Evolutionary conservation across 2,329 filamentous ascomycete genomes (phyloP), one percentile per base, ranked within the genome.

Genomic region (Leptographium radiaticola): DNA sequence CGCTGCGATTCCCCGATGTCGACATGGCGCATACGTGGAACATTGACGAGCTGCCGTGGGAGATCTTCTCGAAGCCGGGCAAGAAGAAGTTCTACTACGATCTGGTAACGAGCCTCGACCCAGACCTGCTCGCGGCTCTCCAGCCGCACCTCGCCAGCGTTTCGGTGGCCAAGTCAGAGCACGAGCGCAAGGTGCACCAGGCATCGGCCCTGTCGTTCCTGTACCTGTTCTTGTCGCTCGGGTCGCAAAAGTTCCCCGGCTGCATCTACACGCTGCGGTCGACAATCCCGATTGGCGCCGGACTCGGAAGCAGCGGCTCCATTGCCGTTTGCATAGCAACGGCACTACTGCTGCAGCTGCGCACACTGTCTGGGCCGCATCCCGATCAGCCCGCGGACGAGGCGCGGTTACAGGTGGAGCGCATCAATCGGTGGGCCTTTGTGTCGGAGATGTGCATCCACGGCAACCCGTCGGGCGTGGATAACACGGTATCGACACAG

Each of bases 71-170:
- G 25, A 78, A 84, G 20, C 82, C 89, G 0, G 78, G 77, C 34
- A 95, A 94, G 74, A 96, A 95, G 73, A 95, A 93, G 73, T 87
- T 84, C 63, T 97, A 97, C 72, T 95, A 95, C 70, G 88, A 93
- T 60, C 76, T 90, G 49, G 85, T 93, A 52, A 95, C 88, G 13
- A 76, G 79, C 49, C 80, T 98, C 56, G 93, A 98, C 64, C 76
- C 79, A 2, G 89, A 95, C 53, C 79, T 98, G 25, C 71, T 95
- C 52, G 81, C 79, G 42, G 86, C 89, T 2, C 80, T 97, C 61
- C 78, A 89, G 67, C 89, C 91, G 31, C 84, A 89, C 64, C 80
- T 96, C 31, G 74, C 75, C 54, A 68, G 75, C 54, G 81, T 98
- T 46, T 94, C 89, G 8, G 71, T 76, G 10, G 68, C 75, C 54